Evolutionary conservation across 345 rosid species (phyloP), one percentile per base, ranked within the genome.

Genomic region (Lenwebbia sp.): DNA sequence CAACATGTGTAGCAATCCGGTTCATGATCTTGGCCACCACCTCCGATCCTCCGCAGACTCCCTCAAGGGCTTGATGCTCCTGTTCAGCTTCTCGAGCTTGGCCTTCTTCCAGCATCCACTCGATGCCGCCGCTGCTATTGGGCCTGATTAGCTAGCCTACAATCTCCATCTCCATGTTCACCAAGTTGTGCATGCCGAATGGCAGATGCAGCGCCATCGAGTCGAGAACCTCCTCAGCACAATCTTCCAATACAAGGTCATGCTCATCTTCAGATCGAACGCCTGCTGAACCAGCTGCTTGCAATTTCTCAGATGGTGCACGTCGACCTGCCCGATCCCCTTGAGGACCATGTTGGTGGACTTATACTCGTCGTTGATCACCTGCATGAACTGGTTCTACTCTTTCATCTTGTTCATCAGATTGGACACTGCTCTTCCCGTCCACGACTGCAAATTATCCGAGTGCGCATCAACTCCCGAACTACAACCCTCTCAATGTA

Each of bases 201-300:
- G 47, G 84, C 56, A 89, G 7, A 84, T 87, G 88, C 49, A 89
- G 55, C 0, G 82, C 89, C 89, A 86, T 85, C 1, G 53, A 51
- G 76, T 90, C 89, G 6, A 89, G 19, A 89, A 53, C 86, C 88
- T 87, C 86, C 84, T 76, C 54, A 86, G n/a, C 12, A 88, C 90
- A n/a, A 87, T 14, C 87, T 87, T 89, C 87, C 90, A 89, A 49
- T 89, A 90, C 13, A 86, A 84, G 40, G 30, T 7, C 85, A 89
- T 75, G 54, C 90, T 87, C 90, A 89, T 86, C 37, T 85, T 88
- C 65, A 88, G 28, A 84, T 87, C 90, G 7, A 82, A 89, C 4
- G 92, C 89, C 49, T 83, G 49, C 17, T 22, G 33, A 51, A 89
- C 41, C 82, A 8, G 17, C 5, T 23, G 25, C 41, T 9, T 14